A percentile compares a stretch with the other conserved stretches of the same genome.
These are phyloP conservation scores for Cichorium intybus DNA, from an alignment of 140 eudicot genomes.

Conservation along the genomic window DNA sequence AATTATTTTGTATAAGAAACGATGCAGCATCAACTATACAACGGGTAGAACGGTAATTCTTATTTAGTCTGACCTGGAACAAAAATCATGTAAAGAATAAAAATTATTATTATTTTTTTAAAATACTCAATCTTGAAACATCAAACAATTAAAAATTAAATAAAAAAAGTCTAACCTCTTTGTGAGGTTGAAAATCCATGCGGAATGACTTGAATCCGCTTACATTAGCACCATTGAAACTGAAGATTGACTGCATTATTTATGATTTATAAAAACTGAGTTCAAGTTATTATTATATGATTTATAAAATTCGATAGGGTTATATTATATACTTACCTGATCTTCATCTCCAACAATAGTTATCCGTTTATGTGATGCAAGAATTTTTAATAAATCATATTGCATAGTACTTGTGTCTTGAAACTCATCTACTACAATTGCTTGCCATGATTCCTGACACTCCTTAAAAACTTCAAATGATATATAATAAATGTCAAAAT, in stretches of 20 bases:
- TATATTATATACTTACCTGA: slow-evolving; percentile 51
- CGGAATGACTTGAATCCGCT: slow-evolving; percentile 93
- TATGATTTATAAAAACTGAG: slow-evolving; percentile 3
- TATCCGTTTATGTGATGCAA: slow-evolving; percentile 79
- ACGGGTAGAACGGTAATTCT: slow-evolving; percentile 92
- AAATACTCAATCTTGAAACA: background rate
- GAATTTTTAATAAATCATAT: slow-evolving; percentile 58
- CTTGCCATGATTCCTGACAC: slow-evolving; percentile 84
- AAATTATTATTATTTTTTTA: slow-evolving; percentile 10
- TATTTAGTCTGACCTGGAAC: slow-evolving; percentile 68
- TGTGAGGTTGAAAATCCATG: slow-evolving; percentile 73
- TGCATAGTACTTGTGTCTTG: slow-evolving; percentile 99
- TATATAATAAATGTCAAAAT: slow-evolving; percentile 12
- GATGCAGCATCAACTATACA: slow-evolving; percentile 97
- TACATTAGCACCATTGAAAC: slow-evolving; percentile 89
- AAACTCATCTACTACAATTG: slow-evolving; percentile 90
- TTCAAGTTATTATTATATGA: background rate
- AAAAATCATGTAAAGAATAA: slow-evolving; percentile 1
- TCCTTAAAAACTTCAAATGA: slow-evolving; percentile 55
- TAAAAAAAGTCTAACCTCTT: slow-evolving; percentile 56
- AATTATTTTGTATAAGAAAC: slow-evolving; percentile 69
- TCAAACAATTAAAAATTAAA: slow-evolving; percentile 3
- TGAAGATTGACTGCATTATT: slow-evolving; percentile 83
- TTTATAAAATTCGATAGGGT: background rate
- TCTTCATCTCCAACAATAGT: slow-evolving; percentile 98